Base-by-base conservation (phyloP, 805 yeast genomes). In the Candida broadrunensis region DNA sequence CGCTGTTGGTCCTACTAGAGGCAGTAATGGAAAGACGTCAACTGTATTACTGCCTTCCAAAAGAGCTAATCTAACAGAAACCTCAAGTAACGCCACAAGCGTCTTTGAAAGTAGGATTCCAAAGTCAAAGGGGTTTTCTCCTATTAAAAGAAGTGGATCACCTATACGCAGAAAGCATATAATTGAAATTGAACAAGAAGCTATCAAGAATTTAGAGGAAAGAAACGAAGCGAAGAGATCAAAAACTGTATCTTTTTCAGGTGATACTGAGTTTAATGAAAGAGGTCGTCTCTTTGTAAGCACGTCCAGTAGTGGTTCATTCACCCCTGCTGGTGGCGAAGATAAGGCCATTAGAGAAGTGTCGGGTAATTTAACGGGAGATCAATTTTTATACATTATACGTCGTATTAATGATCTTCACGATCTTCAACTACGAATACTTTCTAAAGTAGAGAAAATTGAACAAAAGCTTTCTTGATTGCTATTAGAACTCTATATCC, bases 151-250 rank as follows among this genome's bases (percentile, higher is more conserved):
- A 32, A 61, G 68, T 33, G 71, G 71, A 6, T 64, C 70, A 2
- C 70, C 71, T 2, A 52, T 50, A 32, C 51, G 70, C 26, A 49
- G 71, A 25, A 54, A 51, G 33, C 51, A 49, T 21, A 65, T 65
- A 13, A 49, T 44, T 26, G 59, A 60, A 38, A 53, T 63, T 35
- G 71, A 65, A 41, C 35, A 44, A 27, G 41, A 42, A 38, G 17
- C 23, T 33, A 41, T 18, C 58, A 60, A 36, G 54, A 33, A 18
- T 18, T 18, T 50, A 24, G 38, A 42, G 20, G 52, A 52, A 32
- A 48, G 55, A 27, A 59, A 54, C 24, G 24, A 21, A 21, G 24
- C 24, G 35, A 16, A 39, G 32, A 41, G 19, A 24, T 26, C 13
- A 4, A 38, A 36, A 18, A 32, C 36, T 14, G 45, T 42, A 8